These are phyloP conservation scores for Aspergillus viridinutans DNA, from an alignment of 2,329 filamentous ascomycete genomes.

Conservation along the genomic window DNA sequence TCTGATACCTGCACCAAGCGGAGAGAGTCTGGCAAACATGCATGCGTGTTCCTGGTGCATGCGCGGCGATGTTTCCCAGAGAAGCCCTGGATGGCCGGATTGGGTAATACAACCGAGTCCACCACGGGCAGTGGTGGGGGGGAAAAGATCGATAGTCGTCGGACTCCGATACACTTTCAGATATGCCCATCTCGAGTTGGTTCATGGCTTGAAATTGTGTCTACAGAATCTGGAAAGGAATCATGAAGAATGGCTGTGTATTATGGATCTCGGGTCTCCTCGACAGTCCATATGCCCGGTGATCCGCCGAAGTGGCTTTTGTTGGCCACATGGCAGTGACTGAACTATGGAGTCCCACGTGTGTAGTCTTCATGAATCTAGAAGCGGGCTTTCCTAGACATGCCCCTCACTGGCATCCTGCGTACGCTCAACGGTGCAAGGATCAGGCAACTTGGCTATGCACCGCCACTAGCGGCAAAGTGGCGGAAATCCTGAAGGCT, in stretches of 20 bases:
- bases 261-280: too few species aligned
- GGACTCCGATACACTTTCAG: background rate
- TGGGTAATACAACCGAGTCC: background rate
- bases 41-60: background rate
- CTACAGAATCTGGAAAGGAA: background rate
- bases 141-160: background rate
- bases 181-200: background rate
- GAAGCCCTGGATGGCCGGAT: background rate
- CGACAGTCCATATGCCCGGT: background rate
- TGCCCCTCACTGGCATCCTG: too few species aligned
- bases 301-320: background rate
- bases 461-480: background rate
- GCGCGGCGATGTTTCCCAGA: background rate
- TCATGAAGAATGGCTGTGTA: background rate
- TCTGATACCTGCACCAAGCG: background rate
- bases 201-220: background rate
- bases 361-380: background rate
- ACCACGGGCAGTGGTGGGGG: background rate
- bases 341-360: background rate
- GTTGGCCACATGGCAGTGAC: background rate
- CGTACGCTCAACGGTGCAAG: too few species aligned
- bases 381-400: background rate
- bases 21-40: too few species aligned
- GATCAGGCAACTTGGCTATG: too few species aligned
- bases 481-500: background rate